Evolutionary conservation across 2,329 filamentous ascomycete species (phyloP).

Genomic region (Cyphellophora attinorum): DNA sequence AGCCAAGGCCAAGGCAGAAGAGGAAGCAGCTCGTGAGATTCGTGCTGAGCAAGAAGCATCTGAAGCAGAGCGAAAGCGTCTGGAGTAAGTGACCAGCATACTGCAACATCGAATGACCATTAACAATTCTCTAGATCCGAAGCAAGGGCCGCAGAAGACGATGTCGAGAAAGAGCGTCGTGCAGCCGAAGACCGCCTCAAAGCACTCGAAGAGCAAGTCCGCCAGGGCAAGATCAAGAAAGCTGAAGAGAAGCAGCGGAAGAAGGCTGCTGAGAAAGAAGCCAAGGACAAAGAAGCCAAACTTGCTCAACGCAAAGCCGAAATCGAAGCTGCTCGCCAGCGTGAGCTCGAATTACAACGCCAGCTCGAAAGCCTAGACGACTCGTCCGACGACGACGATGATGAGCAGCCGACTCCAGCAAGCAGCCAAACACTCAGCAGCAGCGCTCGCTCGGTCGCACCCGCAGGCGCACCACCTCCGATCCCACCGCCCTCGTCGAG

Average conservation of each 20-base stretch:
- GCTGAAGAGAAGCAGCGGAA: slow-evolving; percentile 90
- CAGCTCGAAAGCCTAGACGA: slow-evolving; percentile 74
- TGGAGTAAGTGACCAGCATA: slow-evolving; percentile 73
- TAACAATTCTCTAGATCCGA: slow-evolving; percentile 57
- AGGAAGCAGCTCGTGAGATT: slow-evolving; percentile 55
- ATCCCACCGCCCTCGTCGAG: slow-evolving; percentile 23
- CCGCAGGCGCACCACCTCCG: slow-evolving; percentile 20
- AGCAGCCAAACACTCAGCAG: slow-evolving; percentile 44
- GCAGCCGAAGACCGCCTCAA: slow-evolving; percentile 74
- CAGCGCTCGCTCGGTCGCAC: slow-evolving; percentile 21
- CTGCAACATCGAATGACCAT: slow-evolving; percentile 21
- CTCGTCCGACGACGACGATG: slow-evolving; percentile 66
- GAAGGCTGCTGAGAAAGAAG: slow-evolving; percentile 76
- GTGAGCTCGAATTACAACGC: slow-evolving; percentile 78
- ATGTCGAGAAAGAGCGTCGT: slow-evolving; percentile 68
- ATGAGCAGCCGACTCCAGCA: slow-evolving; percentile 56
- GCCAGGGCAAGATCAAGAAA: slow-evolving; percentile 87
- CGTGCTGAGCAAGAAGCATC: slow-evolving; percentile 67
- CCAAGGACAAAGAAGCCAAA: slow-evolving; percentile 79
- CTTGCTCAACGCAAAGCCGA: slow-evolving; percentile 80
- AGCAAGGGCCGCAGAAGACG: slow-evolving; percentile 66
- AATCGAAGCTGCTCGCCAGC: slow-evolving; percentile 81
- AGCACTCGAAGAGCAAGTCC: slow-evolving; percentile 87
- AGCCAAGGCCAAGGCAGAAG: slow-evolving; percentile 51
- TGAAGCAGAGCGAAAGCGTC: slow-evolving; percentile 58